A percentile compares a stretch with the other conserved stretches of the same genome.
Evolutionary conservation across 768 basidiomycete species (phyloP).

Genomic region (Dentipellis sp.): DNA sequence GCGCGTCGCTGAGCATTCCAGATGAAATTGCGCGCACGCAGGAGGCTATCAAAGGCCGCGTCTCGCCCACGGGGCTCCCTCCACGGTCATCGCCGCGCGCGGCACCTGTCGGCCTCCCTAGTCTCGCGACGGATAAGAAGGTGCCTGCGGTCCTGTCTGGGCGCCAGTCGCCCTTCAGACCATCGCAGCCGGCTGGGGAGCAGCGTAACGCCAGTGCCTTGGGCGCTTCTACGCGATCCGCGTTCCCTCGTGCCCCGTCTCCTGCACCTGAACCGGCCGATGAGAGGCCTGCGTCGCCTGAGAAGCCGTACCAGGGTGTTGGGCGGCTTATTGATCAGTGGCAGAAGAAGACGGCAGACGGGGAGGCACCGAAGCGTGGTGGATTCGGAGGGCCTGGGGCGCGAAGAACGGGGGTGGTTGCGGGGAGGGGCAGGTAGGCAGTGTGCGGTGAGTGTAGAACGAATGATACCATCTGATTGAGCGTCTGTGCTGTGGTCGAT

Average conservation of each 20-base stretch:
- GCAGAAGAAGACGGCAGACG: conserved; percentile 71
- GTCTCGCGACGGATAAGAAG: conserved; percentile 9
- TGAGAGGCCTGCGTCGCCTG: conserved; percentile 53
- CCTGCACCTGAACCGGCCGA: background rate
- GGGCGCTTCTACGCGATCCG: background rate
- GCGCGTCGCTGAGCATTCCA: conserved; percentile 5
- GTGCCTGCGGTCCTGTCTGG: conserved; percentile 1
- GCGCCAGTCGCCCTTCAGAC: conserved; percentile 9
- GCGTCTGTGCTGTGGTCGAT: too few species aligned
- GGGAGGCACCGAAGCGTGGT: conserved; percentile 29
- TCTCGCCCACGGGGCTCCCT: conserved; percentile 14
- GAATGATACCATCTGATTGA: too few species aligned
- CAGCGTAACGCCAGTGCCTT: background rate
- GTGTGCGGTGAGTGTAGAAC: too few species aligned
- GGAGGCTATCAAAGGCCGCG: conserved; percentile 10
- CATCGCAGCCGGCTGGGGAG: background rate
- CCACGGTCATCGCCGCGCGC: conserved; percentile 6
- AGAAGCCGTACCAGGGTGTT: conserved; percentile 74
- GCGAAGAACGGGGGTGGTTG: background rate
- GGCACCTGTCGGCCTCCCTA: conserved; percentile 13
- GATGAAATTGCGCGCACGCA: conserved; percentile 4
- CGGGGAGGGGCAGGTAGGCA: background rate
- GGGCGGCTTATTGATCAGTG: conserved; percentile 81
- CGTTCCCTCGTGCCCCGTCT: background rate
- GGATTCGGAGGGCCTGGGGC: conserved; percentile 20